Evolutionary conservation across 1,139 yeast genomes (phyloP).

Genomic region (Geotrichum europaeum): DNA sequence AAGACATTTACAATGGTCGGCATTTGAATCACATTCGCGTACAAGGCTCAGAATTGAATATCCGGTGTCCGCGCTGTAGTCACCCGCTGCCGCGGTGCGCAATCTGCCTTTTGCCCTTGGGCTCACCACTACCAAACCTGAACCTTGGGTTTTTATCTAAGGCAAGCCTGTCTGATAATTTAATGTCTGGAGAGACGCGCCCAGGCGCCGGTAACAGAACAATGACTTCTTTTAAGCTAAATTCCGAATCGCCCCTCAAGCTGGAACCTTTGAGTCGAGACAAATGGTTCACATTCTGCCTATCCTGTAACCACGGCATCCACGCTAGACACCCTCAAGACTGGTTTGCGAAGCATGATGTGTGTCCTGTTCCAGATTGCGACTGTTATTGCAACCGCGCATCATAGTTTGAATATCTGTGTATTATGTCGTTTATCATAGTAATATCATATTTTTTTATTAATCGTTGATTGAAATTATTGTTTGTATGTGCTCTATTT

Average conservation of each 20-base stretch:
- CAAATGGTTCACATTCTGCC: constrained; percentile 78
- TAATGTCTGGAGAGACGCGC: background rate
- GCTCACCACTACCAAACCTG: background rate
- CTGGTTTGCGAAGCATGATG: constrained; percentile 83
- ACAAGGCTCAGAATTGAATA: constrained; percentile 11
- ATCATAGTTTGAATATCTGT: background rate
- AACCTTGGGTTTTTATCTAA: background rate
- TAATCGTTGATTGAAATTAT: background rate
- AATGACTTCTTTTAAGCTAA: background rate
- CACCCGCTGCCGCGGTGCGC: constrained; percentile 89
- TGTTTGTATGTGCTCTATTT: background rate
- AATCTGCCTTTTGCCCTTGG: constrained; percentile 67
- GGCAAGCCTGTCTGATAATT: background rate
- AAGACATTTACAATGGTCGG: background rate
- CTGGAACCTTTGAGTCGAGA: background rate
- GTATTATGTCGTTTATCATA: background rate
- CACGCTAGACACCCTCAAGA: constrained; percentile 94
- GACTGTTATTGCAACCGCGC: constrained; percentile 53
- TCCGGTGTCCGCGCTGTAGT: constrained; percentile 74
- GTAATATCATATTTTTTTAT: background rate
- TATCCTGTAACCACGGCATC: constrained; percentile 87
- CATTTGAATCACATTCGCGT: constrained; percentile 5
- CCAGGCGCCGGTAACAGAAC: background rate
- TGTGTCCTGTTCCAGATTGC: constrained; percentile 95
- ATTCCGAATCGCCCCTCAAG: background rate